phyloP scores from a whole-genome alignment of 2,329 filamentous ascomycete species.

The Bisporella sp. region DNA sequence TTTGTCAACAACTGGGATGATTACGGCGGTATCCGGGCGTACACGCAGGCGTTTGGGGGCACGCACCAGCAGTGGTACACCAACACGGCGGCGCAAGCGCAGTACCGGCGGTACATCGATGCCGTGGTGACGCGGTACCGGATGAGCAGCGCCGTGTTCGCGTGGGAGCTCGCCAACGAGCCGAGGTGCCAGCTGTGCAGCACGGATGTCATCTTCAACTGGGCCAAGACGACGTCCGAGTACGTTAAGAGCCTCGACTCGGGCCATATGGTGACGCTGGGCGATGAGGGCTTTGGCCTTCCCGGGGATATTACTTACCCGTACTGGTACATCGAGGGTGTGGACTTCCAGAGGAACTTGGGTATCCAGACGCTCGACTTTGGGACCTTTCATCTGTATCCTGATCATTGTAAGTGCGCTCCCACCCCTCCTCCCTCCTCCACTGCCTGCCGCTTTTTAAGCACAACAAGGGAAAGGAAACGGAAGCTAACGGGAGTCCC shows the following conservation, averaged over 20 bases:
- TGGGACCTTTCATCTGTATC: constrained; percentile 46
- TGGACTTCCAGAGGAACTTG: constrained; percentile 41
- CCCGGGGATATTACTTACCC: constrained; percentile 34
- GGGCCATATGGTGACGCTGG: constrained; percentile 54
- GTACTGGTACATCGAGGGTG: constrained; percentile 32
- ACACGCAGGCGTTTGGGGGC: constrained; percentile 48
- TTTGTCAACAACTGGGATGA: constrained; percentile 65
- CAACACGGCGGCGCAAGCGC: constrained; percentile 41
- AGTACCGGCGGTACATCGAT: constrained; percentile 53
- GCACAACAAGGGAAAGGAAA: too few relatives aligned
- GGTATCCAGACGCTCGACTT: constrained; percentile 42
- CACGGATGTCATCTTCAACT: constrained; percentile 49
- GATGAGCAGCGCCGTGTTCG: constrained; percentile 51
- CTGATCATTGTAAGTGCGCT: constrained; percentile 14
- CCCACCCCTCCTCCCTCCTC: too few relatives aligned
- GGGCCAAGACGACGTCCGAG: constrained; percentile 49
- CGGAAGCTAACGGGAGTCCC: too few relatives aligned
- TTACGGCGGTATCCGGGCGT: constrained; percentile 56
- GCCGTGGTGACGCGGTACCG: constrained; percentile 53
- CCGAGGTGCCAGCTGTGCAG: constrained; percentile 54
- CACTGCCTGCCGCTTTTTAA: too few relatives aligned
- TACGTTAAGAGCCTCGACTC: constrained; percentile 59
- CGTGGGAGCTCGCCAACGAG: constrained; percentile 64
- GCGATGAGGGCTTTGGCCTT: constrained; percentile 54
- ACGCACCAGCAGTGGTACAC: constrained; percentile 49